phyloP scores from a whole-genome alignment of 2,329 filamentous ascomycete species.

The Fusarium falciforme region DNA sequence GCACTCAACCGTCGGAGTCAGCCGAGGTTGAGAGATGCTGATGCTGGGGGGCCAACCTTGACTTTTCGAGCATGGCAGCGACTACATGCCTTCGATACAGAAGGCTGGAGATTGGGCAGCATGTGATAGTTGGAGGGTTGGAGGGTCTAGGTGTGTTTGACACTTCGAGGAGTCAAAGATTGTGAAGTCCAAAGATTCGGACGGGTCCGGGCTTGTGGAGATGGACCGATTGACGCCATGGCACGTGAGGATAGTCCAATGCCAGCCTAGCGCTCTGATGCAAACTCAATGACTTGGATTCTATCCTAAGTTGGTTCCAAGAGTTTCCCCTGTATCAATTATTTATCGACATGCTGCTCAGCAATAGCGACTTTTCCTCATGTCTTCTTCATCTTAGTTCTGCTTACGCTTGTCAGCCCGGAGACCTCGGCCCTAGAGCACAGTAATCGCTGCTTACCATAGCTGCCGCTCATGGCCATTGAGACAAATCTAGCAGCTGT shows the following conservation, averaged over 20 bases:
- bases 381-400: not conserved
- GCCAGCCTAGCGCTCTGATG: not conserved
- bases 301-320: not conserved
- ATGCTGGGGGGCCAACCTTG: not conserved
- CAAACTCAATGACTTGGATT: not conserved
- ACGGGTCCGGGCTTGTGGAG: not conserved
- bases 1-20: conserved; percentile 10
- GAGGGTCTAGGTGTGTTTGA: not conserved
- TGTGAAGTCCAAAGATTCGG: not conserved
- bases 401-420: not conserved
- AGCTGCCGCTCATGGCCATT: not conserved
- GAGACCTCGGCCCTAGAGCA: not conserved
- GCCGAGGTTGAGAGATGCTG: not conserved
- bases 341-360: not conserved
- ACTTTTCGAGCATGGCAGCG: conserved; percentile 1
- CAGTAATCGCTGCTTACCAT: not conserved
- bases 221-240: not conserved
- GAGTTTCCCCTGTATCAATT: not conserved
- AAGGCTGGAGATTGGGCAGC: not conserved
- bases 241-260: not conserved
- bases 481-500: not conserved
- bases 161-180: not conserved
- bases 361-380: not conserved
- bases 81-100: not conserved
- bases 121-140: not conserved